phyloP scores from a whole-genome alignment of 148 eudicot species.

The Euryodendron excelsum region DNA sequence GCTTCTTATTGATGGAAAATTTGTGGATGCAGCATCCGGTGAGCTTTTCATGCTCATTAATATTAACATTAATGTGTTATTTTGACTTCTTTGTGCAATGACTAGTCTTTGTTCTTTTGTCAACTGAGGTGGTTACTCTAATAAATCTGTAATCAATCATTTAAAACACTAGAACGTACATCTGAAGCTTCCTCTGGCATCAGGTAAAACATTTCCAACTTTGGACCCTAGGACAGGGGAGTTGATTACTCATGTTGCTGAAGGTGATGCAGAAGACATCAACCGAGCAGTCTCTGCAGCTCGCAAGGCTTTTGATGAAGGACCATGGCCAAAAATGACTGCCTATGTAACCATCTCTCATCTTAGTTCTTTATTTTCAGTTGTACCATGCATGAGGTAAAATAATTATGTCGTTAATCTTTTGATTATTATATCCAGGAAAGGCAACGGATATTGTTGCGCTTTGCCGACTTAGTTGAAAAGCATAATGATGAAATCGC shows the following conservation, averaged over 20 bases:
- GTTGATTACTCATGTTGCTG: constrained; percentile 55
- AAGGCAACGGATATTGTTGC: constrained; percentile 45
- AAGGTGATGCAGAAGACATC: constrained; percentile 64
- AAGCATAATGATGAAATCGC: constrained; percentile 59
- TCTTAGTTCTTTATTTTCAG: neutral
- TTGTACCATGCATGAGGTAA: neutral
- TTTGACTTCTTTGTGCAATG: neutral
- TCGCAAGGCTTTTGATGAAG: constrained; percentile 70
- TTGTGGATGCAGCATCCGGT: constrained; percentile 68
- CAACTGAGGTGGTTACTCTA: neutral
- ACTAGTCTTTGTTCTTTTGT: neutral
- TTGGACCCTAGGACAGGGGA: constrained; percentile 63
- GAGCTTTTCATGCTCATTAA: constrained; percentile 1
- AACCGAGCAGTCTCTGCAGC: constrained; percentile 67
- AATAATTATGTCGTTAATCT: neutral
- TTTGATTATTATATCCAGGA: constrained; percentile 31
- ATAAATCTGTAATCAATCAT: neutral
- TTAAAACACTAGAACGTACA: neutral
- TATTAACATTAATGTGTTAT: too few species aligned
- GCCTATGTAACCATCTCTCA: constrained; percentile 49
- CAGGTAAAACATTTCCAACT: constrained; percentile 63
- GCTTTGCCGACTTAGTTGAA: constrained; percentile 61
- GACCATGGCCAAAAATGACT: constrained; percentile 75
- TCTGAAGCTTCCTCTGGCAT: constrained; percentile 11
- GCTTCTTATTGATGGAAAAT: constrained; percentile 57